These are phyloP conservation scores for Chalciporus sphaerocephalus DNA, from an alignment of 768 basidiomycete species.

Conservation along the genomic window DNA sequence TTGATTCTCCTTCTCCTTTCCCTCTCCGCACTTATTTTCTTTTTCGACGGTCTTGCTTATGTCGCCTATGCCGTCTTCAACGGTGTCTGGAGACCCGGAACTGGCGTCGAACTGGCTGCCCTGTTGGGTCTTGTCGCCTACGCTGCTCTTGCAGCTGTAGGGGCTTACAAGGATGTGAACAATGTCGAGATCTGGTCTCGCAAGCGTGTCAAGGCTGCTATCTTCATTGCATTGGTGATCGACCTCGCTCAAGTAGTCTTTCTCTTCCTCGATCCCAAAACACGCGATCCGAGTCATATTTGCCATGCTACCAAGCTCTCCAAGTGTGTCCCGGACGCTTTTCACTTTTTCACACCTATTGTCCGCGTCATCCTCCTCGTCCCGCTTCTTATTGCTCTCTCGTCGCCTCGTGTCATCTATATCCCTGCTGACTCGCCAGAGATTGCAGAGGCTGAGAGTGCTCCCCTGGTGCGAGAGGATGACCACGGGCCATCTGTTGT, in stretches of 20 bases:
- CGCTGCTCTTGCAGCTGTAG: slow-evolving; percentile 66
- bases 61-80: slow-evolving; percentile 60
- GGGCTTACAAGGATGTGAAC: slow-evolving; percentile 74
- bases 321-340: slow-evolving; percentile 32
- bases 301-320: slow-evolving; percentile 23
- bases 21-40: slow-evolving; percentile 64
- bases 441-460: slow-evolving; percentile 16
- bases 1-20: slow-evolving; percentile 71
- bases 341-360: slow-evolving; percentile 54
- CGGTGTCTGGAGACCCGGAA: slow-evolving; percentile 58
- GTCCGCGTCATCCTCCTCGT: slow-evolving; percentile 62
- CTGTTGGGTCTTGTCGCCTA: slow-evolving; percentile 67
- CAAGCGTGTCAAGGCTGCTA: slow-evolving; percentile 51
- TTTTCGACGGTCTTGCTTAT: slow-evolving; percentile 74
- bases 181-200: slow-evolving; percentile 66
- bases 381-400: slow-evolving; percentile 56
- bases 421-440: slow-evolving; percentile 27
- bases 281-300: slow-evolving; percentile 28
- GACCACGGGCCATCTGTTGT: slow-evolving; percentile 30
- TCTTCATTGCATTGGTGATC: slow-evolving; percentile 50
- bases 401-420: slow-evolving; percentile 64
- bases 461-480: slow-evolving; percentile 41
- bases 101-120: slow-evolving; percentile 65
- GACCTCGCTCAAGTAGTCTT: slow-evolving; percentile 61
- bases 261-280: slow-evolving; percentile 37